Evolutionary conservation across 192 early-diverging fungal species (phyloP), one percentile per base, ranked within the genome.

Genomic region (Entomortierella parvispora): DNA sequence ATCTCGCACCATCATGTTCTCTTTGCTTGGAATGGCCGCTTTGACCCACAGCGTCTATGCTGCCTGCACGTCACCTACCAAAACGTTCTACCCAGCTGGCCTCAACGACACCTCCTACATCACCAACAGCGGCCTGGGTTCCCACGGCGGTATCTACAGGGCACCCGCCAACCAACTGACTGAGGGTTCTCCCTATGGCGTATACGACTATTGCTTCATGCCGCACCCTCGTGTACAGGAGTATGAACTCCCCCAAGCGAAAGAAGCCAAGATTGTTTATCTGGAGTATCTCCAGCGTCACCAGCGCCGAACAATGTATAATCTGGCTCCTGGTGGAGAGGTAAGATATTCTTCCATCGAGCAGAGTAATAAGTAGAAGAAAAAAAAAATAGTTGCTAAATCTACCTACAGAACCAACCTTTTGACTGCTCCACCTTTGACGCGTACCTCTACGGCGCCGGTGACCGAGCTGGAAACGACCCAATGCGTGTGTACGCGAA

Each of bases 201-300:
- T 49, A 49, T 49, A 49, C 47, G 22, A 23, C 47, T 49, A 49
- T 49, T 49, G 47, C 22, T 49, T 18, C 47, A 49, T 49, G 47
- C 47, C 47, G 47, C 47, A 49, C 47, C 47, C 47, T 49, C 47
- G 47, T 49, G 47, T 49, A 49, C 47, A 49, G 47, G 47, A 49
- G 47, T 49, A 49, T 49, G 47, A 49, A 18, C 47, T 49, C 47
- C 47, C 47, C 47, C 6, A 23, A 5, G 47, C n/a, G 47, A 49
- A 49, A 49, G 47, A 49, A 49, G 47, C 47, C 47, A 49, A 49
- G 47, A 49, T 49, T 23, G 47, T 49, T 4, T 49, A 49, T 23
- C 47, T 49, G 22, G 47, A 49, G 47, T 49, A 49, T 49, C 22
- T 49, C 47, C 47, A 49, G 47, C 47, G 47, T 23, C 47, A 49